Conservation (phyloP, 2,329 filamentous ascomycete species). For the Fonsecaea pugnacius region DNA sequence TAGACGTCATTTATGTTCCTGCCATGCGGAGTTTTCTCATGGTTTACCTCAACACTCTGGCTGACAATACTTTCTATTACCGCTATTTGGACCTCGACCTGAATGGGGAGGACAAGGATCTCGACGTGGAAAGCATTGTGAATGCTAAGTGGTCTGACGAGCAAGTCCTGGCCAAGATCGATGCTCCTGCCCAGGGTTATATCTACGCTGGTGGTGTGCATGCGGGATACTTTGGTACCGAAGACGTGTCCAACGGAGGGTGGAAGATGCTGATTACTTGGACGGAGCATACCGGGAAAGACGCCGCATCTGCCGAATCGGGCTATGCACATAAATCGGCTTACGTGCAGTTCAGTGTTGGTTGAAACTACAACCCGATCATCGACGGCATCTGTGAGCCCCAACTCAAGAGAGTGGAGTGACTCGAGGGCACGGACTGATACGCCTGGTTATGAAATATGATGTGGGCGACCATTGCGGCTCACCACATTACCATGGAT, state of each 20-base stretch:
- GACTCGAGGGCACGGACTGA: neutral
- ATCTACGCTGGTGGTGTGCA: constrained; percentile 42
- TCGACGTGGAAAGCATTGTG: constrained; percentile 40
- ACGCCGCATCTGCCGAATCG: constrained; percentile 35
- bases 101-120: constrained; percentile 33
- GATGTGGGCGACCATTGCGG: constrained; percentile 1
- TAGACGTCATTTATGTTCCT: constrained; percentile 42
- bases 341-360: constrained; percentile 23
- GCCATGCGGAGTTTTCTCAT: constrained; percentile 41
- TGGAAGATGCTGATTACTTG: constrained; percentile 41
- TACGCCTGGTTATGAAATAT: constrained; percentile 13
- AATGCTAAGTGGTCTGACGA: constrained; percentile 40
- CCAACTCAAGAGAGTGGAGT: neutral
- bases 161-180: constrained; percentile 38
- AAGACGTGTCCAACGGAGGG: constrained; percentile 42
- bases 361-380: neutral
- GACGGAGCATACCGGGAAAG: constrained; percentile 41
- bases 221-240: constrained; percentile 40
- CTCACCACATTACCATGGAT: constrained; percentile 4
- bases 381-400: neutral
- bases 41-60: constrained; percentile 41
- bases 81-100: constrained; percentile 39
- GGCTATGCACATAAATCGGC: constrained; percentile 38
- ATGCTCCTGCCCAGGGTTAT: constrained; percentile 36
- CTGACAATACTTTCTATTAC: constrained; percentile 43